Evolutionary conservation across 495 filamentous ascomycete genomes (phyloP), one percentile per base, ranked within the genome.

Genomic region (Amorphotheca resinae): DNA sequence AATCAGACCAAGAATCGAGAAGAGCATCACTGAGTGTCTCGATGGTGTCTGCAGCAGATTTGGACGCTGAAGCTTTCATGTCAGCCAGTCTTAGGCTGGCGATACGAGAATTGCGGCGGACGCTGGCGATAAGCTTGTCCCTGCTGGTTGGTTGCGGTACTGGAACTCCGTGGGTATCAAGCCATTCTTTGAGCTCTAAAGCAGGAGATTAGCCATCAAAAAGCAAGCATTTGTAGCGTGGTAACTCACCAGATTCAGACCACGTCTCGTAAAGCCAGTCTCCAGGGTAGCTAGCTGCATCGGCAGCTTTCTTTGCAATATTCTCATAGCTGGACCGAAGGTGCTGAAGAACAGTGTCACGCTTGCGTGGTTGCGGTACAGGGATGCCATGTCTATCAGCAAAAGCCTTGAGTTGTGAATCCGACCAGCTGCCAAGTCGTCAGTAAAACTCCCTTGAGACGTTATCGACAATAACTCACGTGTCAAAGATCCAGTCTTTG

Each of bases 401-500:
- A 70, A 95, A 95, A 9, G 85, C 69, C 69, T 98, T 96, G 45
- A 98, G 67, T 55, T 89, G 82, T 25, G 79, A 84, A 34, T 88
- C 83, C 51, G 77, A 74, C 83, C 83, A 87, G 51, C 82, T 87
- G 52, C 35, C 51, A 44, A 21, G 47, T 39, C 40, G 52, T 65
- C 55, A 54, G 40, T 51, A 51, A 21, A 42, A 42, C 42, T 22
- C 11, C 31, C 15, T 22, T 41, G 16, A 41, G 25, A 41, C 3
- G 9, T 48, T 41, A 23, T 12, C 16, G 39, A 40, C 14, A 28
- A 22, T 16, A 40, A 68, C 79, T 69, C 70, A 96, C 70, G 73
- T 83, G 62, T 96, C 87, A 62, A 98, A 84, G 49, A 98, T 80
- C 91, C 91, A 98, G 50, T 88, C 81, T 59, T 79, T 82, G 6